Conservation (phyloP, 306 rosid genomes). For the Cucurbita maxima region DNA sequence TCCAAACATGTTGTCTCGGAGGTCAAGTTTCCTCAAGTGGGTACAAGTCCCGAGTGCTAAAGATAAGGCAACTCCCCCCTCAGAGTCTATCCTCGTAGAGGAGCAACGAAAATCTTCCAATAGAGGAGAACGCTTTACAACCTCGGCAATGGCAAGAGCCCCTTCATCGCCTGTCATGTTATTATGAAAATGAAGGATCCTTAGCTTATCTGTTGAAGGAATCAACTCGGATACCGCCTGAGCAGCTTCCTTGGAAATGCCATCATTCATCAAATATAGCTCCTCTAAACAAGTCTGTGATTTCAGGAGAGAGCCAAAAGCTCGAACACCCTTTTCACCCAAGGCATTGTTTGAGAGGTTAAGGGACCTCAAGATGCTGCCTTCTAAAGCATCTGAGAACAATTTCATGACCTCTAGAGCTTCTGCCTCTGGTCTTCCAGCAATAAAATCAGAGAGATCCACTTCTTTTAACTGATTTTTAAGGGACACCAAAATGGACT, state of each 20-base stretch:
- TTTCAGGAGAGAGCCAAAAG: slow-evolving; percentile 65
- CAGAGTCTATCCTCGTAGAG: slow-evolving; percentile 56
- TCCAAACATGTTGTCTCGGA: slow-evolving; percentile 89
- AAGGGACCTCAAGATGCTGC: slow-evolving; percentile 46
- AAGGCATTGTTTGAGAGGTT: slow-evolving; percentile 77
- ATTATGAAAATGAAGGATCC: slow-evolving; percentile 62
- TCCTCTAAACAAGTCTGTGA: slow-evolving; percentile 65
- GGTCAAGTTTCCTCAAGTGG: slow-evolving; percentile 62
- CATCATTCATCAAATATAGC: slow-evolving; percentile 74
- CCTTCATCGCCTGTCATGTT: slow-evolving; percentile 88
- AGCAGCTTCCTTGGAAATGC: slow-evolving; percentile 87
- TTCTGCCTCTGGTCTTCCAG: slow-evolving; percentile 75
- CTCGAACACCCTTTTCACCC: slow-evolving; percentile 88
- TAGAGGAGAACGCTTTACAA: slow-evolving; percentile 51
- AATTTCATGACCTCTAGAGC: slow-evolving; percentile 67
- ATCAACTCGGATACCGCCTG: slow-evolving; percentile 59
- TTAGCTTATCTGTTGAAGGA: slow-evolving; percentile 70
- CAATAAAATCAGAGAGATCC: slow-evolving; percentile 71
- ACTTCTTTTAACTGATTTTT: slow-evolving; percentile 69
- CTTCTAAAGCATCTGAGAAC: slow-evolving; percentile 65
- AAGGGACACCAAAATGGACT: slow-evolving; percentile 48
- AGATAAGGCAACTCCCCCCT: slow-evolving; percentile 77
- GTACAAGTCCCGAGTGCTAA: slow-evolving; percentile 43
- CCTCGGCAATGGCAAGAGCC: slow-evolving; percentile 52
- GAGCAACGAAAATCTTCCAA: slow-evolving; percentile 79